Evolutionary conservation across 1,284 basidiomycete species (phyloP).

Genomic region (Ustilago bromivora): DNA sequence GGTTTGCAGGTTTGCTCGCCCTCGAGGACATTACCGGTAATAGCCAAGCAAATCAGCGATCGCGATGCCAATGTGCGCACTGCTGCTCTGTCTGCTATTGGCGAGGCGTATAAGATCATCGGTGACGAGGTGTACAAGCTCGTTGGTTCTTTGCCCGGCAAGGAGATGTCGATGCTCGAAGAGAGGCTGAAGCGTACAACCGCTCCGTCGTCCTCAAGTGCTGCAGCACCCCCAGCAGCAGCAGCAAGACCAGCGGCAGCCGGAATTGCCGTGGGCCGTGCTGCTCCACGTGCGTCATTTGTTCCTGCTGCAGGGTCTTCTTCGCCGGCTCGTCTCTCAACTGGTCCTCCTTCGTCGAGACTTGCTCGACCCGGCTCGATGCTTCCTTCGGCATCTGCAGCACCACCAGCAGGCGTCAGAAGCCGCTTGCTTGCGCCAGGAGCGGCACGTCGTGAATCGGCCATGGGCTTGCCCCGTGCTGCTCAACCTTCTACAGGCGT

Average conservation of each 20-base stretch:
- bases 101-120: conserved; percentile 85
- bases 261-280: conserved; percentile 10
- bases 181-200: conserved; percentile 86
- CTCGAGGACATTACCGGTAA: conserved; percentile 79
- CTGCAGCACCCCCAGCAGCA: background rate
- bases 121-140: conserved; percentile 87
- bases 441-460: conserved; percentile 41
- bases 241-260: conserved; percentile 19
- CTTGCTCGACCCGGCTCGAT: conserved; percentile 40
- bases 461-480: conserved; percentile 42
- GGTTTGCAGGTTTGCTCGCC: conserved; percentile 82
- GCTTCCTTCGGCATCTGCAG: conserved; percentile 19
- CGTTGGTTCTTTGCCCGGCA: conserved; percentile 81
- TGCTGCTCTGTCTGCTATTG: conserved; percentile 81
- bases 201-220: conserved; percentile 26
- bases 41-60: conserved; percentile 86
- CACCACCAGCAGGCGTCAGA: conserved; percentile 31
- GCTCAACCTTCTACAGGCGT: conserved; percentile 15
- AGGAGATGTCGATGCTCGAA: conserved; percentile 90
- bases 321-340: conserved; percentile 27
- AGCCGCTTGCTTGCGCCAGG: conserved; percentile 39
- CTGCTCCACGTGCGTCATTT: conserved; percentile 35
- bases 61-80: conserved; percentile 87
- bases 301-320: conserved; percentile 26
- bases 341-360: conserved; percentile 41